Percentiles rank a stretch among this genome's conserved stretches.
phyloP scores from a whole-genome alignment of 176 grass and related monocot species.

The Ampelocalamus luodianensis region DNA sequence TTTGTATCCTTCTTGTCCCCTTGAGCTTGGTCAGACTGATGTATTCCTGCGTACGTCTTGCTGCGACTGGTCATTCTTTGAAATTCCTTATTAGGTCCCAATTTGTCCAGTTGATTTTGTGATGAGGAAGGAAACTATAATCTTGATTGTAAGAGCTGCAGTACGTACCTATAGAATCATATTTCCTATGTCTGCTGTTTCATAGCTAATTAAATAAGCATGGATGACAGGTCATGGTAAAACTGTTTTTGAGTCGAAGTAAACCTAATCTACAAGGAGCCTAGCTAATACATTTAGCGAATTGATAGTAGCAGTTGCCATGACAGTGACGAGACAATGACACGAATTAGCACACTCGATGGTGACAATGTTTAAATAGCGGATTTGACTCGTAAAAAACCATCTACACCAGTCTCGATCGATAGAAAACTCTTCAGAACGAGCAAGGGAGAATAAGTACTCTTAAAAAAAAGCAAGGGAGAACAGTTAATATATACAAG shows the following conservation, averaged over 20 bases:
- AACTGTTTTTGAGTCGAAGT: neutral
- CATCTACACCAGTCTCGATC: neutral
- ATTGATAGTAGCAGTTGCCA: neutral
- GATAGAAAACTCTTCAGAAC: constrained; percentile 5
- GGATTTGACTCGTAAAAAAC: constrained; percentile 19
- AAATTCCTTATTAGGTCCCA: neutral
- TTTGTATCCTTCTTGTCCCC: neutral
- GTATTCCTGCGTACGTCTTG: neutral
- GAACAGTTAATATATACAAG: neutral
- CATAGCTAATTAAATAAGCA: neutral
- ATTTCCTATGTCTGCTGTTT: neutral
- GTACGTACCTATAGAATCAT: neutral
- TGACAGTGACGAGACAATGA: constrained; percentile 11
- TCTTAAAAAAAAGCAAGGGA: no score
- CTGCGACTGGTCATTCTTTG: neutral
- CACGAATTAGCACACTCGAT: neutral
- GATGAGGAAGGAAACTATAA: neutral
- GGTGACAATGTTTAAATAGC: neutral
- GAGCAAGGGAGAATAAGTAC: neutral
- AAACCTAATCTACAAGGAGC: neutral
- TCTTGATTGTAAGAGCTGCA: neutral
- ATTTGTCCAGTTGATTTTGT: constrained; percentile 15
- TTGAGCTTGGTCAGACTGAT: neutral
- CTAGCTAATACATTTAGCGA: neutral
- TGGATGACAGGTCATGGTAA: neutral